Percentiles rank a stretch among this genome's conserved stretches.
These are phyloP conservation scores for Boletus subcaerulescens DNA, from an alignment of 768 basidiomycete species.

Conservation along the genomic window DNA sequence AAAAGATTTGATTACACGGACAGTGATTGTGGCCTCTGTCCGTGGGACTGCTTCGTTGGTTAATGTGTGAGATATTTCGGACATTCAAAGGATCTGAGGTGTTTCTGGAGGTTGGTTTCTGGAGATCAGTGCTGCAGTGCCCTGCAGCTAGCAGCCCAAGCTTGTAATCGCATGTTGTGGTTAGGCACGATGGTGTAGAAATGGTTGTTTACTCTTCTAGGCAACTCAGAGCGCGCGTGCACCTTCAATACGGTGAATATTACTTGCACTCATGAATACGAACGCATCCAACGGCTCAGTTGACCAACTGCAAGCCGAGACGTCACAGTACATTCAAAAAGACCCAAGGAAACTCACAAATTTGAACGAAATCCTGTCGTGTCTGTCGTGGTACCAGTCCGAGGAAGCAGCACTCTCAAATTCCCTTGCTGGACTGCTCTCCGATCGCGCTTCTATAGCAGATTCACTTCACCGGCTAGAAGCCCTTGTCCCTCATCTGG, in stretches of 20 bases:
- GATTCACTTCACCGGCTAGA: constrained; percentile 60
- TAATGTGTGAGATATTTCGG: constrained; percentile 41
- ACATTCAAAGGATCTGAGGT: constrained; percentile 21
- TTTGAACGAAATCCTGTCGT: constrained; percentile 69
- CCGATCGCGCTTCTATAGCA: constrained; percentile 63
- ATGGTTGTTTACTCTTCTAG: too few species aligned
- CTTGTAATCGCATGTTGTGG: too few species aligned
- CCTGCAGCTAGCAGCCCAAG: too few species aligned
- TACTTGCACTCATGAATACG: constrained; percentile 4
- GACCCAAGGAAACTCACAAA: constrained; percentile 48
- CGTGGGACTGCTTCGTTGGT: constrained; percentile 66
- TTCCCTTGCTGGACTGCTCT: constrained; percentile 67
- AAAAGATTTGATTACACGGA: constrained; percentile 95
- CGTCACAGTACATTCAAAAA: constrained; percentile 7
- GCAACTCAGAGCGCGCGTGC: too few species aligned
- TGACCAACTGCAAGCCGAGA: constrained; percentile 9
- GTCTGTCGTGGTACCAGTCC: constrained; percentile 69
- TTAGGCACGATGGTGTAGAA: too few species aligned
- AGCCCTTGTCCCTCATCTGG: constrained; percentile 57
- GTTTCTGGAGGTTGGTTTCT: not conserved
- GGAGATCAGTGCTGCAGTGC: not conserved
- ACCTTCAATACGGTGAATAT: too few species aligned
- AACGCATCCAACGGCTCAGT: constrained; percentile 3
- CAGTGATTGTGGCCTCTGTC: constrained; percentile 79
- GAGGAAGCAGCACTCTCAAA: constrained; percentile 75